Evolutionary conservation across 345 rosid genomes (phyloP), one percentile per base, ranked within the genome.

Genomic region (Citrus medica): DNA sequence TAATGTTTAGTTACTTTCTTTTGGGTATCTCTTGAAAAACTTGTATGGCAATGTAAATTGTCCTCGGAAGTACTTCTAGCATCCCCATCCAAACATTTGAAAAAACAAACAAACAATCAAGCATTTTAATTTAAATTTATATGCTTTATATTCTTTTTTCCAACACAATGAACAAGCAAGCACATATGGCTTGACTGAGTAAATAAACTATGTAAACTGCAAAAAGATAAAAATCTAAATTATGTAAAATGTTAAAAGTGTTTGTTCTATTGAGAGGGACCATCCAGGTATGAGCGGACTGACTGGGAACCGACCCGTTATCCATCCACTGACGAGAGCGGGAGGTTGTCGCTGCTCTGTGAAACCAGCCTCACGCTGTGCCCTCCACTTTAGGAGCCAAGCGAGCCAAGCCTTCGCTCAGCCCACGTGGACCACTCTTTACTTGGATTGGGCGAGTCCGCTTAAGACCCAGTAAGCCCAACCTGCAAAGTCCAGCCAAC

Each of bases 271-370:
- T 73, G 69, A 14, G 66, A 6, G 4, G 1, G 33, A 66, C 73
- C 70, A 46, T n/a, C 13, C n/a, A 27, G 32, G 79, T 21, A 27
- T 24, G 4, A 6, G 2, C 42, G 77, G 79, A 56, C 33, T 58
- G 0, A 4, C 6, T 1, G 1, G 46, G 56, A 77, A 75, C 74
- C 35, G 55, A 75, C 82, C 69, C 71, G 84, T 84, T 0, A 83
- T 84, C 90, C 85, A 71, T 51, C 88, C 88, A 88, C 85, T 58
- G 84, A 14, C 67, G 3, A 48, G 73, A 88, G 84, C 19, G 83
- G 78, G 84, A 9, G 72, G 83, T 84, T 32, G 1, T 4, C 35
- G 82, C 80, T 83, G 85, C 85, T 85, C 85, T 81, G 83, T 87
- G 82, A 87, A 74, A 35, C 90, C 88, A 87, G 85, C 88, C 88